phyloP scores from a whole-genome alignment of 2,329 filamentous ascomycete genomes.

The Nigrospora oryzae region DNA sequence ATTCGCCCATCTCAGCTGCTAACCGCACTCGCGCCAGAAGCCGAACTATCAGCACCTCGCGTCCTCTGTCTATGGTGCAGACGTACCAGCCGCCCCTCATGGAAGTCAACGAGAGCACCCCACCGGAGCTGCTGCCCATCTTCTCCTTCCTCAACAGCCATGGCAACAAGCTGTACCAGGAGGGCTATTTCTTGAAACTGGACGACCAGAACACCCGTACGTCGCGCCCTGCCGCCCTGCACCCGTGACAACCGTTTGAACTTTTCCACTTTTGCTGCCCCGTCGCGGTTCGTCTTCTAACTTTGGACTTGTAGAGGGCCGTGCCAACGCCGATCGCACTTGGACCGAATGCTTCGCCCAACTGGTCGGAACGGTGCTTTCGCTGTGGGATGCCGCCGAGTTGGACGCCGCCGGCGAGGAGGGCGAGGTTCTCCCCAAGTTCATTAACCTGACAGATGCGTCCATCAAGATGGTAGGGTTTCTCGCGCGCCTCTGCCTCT shows the following conservation, averaged over 20 bases:
- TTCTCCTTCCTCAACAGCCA: slow-evolving; percentile 93
- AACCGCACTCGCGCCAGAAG: slow-evolving; percentile 13
- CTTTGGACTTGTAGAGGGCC: slow-evolving; percentile 55
- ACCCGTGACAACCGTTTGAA: slow-evolving; percentile 1
- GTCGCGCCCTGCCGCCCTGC: slow-evolving; percentile 24
- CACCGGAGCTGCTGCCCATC: slow-evolving; percentile 88
- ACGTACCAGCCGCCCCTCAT: slow-evolving; percentile 79
- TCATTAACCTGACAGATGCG: slow-evolving; percentile 94
- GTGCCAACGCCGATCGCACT: slow-evolving; percentile 73
- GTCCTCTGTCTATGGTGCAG: slow-evolving; percentile 80
- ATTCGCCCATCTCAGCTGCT: slow-evolving; percentile 23
- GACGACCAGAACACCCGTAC: slow-evolving; percentile 88
- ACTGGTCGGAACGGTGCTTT: slow-evolving; percentile 88
- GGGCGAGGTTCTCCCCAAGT: slow-evolving; percentile 79
- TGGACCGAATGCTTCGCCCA: slow-evolving; percentile 98
- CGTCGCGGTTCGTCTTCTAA: not conserved
- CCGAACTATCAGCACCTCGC: slow-evolving; percentile 44
- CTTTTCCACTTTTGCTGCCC: slow-evolving; percentile 1
- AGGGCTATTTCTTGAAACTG: slow-evolving; percentile 94
- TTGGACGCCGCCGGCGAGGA: slow-evolving; percentile 80
- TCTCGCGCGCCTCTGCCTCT: not conserved
- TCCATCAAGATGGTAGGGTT: slow-evolving; percentile 86
- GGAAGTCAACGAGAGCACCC: slow-evolving; percentile 76
- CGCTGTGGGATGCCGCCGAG: slow-evolving; percentile 90
- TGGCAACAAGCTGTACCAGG: slow-evolving; percentile 92